These are phyloP conservation scores for Stachybotrys chlorohalonatus DNA, from an alignment of 2,329 filamentous ascomycete genomes.

Conservation along the genomic window DNA sequence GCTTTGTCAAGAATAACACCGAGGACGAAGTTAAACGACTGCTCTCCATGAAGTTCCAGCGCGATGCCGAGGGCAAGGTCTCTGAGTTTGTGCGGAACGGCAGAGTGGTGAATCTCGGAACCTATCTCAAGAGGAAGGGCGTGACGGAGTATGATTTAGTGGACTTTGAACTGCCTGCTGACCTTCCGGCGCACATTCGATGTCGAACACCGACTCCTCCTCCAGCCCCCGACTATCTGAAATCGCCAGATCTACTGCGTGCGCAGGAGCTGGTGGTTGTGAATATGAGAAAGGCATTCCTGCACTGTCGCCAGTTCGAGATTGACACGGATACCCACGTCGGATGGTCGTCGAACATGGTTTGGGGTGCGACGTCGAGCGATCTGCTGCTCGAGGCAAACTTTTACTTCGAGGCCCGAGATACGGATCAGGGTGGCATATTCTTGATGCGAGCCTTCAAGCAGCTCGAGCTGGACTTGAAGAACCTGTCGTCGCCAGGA, in stretches of 20 bases:
- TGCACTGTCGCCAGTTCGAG: conserved; percentile 34
- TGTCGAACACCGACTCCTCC: conserved; percentile 36
- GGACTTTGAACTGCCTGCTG: conserved; percentile 32
- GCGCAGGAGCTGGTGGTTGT: conserved; percentile 33
- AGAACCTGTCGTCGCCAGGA: conserved; percentile 31
- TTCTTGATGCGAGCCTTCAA: conserved; percentile 33
- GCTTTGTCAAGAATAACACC: conserved; percentile 46
- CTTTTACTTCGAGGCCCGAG: conserved; percentile 29
- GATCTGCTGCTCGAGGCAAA: conserved; percentile 34
- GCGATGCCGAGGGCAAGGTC: conserved; percentile 42
- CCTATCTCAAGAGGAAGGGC: conserved; percentile 43
- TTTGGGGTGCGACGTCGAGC: conserved; percentile 34
- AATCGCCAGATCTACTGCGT: conserved; percentile 31
- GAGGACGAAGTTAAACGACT: conserved; percentile 42
- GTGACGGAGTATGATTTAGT: conserved; percentile 43
- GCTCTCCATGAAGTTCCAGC: conserved; percentile 42
- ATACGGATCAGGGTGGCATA: conserved; percentile 29
- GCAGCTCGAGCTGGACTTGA: conserved; percentile 31
- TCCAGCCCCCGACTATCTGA: conserved; percentile 29
- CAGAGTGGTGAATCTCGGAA: conserved; percentile 40
- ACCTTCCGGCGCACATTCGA: conserved; percentile 32
- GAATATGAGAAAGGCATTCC: conserved; percentile 34
- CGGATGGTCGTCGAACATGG: conserved; percentile 31
- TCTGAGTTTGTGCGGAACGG: conserved; percentile 44
- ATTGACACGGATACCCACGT: conserved; percentile 26